These are phyloP conservation scores for Penicillium aurantiogriseum DNA, from an alignment of 2,329 filamentous ascomycete species.

Conservation along the genomic window DNA sequence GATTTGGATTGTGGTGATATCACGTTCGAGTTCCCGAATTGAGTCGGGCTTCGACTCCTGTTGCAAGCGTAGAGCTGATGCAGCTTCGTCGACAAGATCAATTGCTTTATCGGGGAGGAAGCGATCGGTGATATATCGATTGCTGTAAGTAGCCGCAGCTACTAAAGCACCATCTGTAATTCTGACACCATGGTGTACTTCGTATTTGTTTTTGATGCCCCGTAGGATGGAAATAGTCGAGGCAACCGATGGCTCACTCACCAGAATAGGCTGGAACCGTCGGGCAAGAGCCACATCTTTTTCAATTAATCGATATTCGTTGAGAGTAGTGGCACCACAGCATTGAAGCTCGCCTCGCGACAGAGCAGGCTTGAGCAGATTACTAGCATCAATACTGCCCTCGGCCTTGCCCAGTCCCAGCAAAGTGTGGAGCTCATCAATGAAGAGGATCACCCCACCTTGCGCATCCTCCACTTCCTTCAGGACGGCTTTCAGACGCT, in stretches of 20 bases:
- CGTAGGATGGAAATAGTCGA: constrained; percentile 94
- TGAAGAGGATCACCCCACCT: constrained; percentile 88
- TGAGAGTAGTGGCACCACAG: constrained; percentile 89
- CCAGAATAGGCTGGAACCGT: constrained; percentile 88
- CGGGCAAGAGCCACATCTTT: constrained; percentile 92
- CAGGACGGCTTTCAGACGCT: constrained; percentile 84
- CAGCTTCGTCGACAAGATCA: constrained; percentile 93
- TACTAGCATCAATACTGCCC: constrained; percentile 94
- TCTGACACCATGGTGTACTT: constrained; percentile 92
- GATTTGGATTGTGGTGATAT: constrained; percentile 97
- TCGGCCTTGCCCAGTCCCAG: constrained; percentile 92
- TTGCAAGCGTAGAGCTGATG: constrained; percentile 82
- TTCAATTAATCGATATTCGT: constrained; percentile 89
- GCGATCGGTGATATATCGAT: constrained; percentile 93
- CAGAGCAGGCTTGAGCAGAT: constrained; percentile 89
- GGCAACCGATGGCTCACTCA: constrained; percentile 86
- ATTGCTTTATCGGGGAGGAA: constrained; percentile 97
- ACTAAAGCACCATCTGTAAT: constrained; percentile 92
- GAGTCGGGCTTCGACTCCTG: constrained; percentile 97
- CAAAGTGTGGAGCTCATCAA: constrained; percentile 90
- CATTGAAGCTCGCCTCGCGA: constrained; percentile 91
- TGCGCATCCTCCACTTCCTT: constrained; percentile 88
- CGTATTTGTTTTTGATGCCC: constrained; percentile 96
- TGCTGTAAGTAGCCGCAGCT: constrained; percentile 86
- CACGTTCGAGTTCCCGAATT: constrained; percentile 86